These are phyloP conservation scores for Phlebiopsis flavidoalba DNA, from an alignment of 768 basidiomycete genomes.

Conservation along the genomic window DNA sequence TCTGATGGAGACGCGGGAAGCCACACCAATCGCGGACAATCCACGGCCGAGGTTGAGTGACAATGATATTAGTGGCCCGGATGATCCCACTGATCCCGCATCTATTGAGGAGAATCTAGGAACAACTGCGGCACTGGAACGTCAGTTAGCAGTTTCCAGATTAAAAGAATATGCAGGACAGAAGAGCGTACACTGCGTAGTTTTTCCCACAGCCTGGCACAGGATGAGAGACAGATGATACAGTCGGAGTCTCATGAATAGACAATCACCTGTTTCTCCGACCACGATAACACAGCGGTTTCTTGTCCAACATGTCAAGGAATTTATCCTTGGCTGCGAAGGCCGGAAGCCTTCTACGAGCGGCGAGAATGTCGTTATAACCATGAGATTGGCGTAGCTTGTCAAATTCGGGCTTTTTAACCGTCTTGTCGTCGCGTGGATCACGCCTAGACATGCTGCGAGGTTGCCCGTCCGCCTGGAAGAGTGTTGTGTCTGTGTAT, in stretches of 20 bases:
- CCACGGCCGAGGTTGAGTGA: slow-evolving; percentile 91
- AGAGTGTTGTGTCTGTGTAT: background rate
- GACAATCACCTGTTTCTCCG: slow-evolving; percentile 75
- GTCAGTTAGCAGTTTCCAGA: background rate
- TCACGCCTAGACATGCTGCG: slow-evolving; percentile 29
- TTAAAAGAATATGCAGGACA: background rate
- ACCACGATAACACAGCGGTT: slow-evolving; percentile 78
- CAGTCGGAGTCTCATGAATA: background rate
- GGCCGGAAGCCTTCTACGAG: slow-evolving; percentile 67
- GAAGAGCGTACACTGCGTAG: slow-evolving; percentile 62
- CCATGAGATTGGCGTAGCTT: slow-evolving; percentile 35
- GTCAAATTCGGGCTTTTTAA: slow-evolving; percentile 53
- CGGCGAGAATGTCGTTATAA: slow-evolving; percentile 52
- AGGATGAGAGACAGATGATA: background rate
- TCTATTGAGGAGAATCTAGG: slow-evolving; percentile 75
- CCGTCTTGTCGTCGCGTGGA: slow-evolving; percentile 34
- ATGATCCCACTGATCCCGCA: slow-evolving; percentile 51
- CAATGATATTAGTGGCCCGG: slow-evolving; percentile 69
- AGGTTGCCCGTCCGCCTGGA: background rate
- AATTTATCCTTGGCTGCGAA: slow-evolving; percentile 65
- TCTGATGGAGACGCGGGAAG: slow-evolving; percentile 84
- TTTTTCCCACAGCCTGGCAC: slow-evolving; percentile 78
- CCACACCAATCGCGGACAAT: slow-evolving; percentile 85
- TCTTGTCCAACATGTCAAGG: slow-evolving; percentile 46
- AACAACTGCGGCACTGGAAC: slow-evolving; percentile 80